These are phyloP conservation scores for Cornus florida DNA, from an alignment of 148 eudicot genomes.

Conservation along the genomic window DNA sequence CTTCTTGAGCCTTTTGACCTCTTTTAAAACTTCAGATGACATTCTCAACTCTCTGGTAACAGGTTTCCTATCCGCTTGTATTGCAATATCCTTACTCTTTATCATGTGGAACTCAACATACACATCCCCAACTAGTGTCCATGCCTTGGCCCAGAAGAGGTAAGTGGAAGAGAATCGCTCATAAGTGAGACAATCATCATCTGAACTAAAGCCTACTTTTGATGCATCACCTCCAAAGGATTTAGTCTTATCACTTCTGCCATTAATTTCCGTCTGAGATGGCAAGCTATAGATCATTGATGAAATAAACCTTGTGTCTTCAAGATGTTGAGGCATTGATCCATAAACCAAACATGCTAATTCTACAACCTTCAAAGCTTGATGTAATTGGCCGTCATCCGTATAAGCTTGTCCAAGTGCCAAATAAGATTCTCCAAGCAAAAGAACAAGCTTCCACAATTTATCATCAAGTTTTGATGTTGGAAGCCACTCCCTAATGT, in stretches of 20 bases:
- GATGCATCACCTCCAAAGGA: constrained; percentile 26
- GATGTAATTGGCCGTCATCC: constrained; percentile 68
- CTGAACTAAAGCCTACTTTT: constrained; percentile 12
- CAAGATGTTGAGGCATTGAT: constrained; percentile 89
- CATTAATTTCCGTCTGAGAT: constrained; percentile 20
- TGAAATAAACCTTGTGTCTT: constrained; percentile 73
- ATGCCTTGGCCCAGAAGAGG: constrained; percentile 92
- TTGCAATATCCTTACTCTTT: constrained; percentile 43
- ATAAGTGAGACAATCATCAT: constrained; percentile 29
- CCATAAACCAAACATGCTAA: constrained; percentile 92
- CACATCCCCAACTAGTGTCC: constrained; percentile 92
- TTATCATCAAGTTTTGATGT: constrained; percentile 78
- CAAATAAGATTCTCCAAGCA: constrained; percentile 96
- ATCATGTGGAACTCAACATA: constrained; percentile 63
- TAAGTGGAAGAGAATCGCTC: constrained; percentile 52
- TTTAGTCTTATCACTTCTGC: constrained; percentile 27
- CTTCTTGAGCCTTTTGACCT: constrained; percentile 82
- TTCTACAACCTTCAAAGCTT: constrained; percentile 82
- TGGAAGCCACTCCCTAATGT: constrained; percentile 92
- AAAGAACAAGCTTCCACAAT: constrained; percentile 91
- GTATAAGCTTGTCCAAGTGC: constrained; percentile 85
- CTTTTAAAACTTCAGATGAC: constrained; percentile 86
- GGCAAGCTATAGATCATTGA: constrained; percentile 55
- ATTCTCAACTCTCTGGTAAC: constrained; percentile 57
- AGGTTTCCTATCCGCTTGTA: constrained; percentile 37